These are phyloP conservation scores for Aspergillus sp. DNA, from an alignment of 2,329 filamentous ascomycete genomes.

Conservation along the genomic window DNA sequence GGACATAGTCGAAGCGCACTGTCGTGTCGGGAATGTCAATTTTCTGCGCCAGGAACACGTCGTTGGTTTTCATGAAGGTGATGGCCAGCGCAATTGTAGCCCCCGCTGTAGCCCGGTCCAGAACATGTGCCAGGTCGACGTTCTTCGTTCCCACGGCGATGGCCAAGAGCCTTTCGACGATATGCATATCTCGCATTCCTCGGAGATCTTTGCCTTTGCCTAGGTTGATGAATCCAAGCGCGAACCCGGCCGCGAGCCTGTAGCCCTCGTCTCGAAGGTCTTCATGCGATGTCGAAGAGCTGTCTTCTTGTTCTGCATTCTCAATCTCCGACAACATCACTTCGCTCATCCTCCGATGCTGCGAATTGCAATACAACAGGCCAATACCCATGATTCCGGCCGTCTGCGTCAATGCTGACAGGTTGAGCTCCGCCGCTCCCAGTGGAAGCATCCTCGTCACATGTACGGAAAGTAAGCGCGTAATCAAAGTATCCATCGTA, in stretches of 20 bases:
- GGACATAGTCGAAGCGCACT: constrained; percentile 89
- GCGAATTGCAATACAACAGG: constrained; percentile 84
- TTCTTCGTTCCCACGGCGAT: constrained; percentile 84
- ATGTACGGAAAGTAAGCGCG: constrained; percentile 85
- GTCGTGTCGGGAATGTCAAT: constrained; percentile 86
- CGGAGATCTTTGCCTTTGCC: constrained; percentile 81
- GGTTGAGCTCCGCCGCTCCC: constrained; percentile 85
- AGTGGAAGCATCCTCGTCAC: constrained; percentile 88
- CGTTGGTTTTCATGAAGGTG: constrained; percentile 95
- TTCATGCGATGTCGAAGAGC: constrained; percentile 54
- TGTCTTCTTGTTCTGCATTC: constrained; percentile 72
- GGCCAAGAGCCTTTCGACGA: constrained; percentile 78
- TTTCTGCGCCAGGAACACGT: constrained; percentile 77
- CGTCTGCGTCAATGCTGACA: constrained; percentile 88
- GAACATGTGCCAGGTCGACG: constrained; percentile 81
- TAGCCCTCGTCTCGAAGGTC: constrained; percentile 90
- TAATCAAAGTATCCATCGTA: constrained; percentile 95
- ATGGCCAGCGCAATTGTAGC: constrained; percentile 82
- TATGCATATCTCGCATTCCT: constrained; percentile 85
- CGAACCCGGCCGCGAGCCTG: constrained; percentile 84
- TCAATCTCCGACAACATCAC: constrained; percentile 98
- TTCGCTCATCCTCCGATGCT: constrained; percentile 97
- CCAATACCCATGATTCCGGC: constrained; percentile 97
- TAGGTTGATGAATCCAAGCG: constrained; percentile 88
- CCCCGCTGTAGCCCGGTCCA: constrained; percentile 89